A percentile compares a stretch with the other conserved stretches of the same genome.
These are phyloP conservation scores for Prillingera fragicola DNA, from an alignment of 1,284 basidiomycete genomes.

Conservation along the genomic window DNA sequence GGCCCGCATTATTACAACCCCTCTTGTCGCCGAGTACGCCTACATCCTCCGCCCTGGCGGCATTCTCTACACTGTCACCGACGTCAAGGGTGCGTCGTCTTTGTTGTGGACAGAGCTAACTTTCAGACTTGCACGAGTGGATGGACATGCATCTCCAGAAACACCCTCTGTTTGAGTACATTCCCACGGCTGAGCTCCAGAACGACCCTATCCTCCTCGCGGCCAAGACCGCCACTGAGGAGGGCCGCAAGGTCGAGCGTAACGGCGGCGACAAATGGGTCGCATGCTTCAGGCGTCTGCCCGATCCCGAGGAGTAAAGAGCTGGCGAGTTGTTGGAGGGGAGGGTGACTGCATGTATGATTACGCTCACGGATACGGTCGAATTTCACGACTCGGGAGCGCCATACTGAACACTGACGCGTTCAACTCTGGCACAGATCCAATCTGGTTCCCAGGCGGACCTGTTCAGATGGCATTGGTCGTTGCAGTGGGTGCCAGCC, in stretches of 20 bases:
- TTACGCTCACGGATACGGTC: too few relatives aligned
- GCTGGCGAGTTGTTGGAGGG: too few relatives aligned
- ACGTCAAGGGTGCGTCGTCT: conserved; percentile 61
- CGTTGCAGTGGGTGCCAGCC: too few relatives aligned
- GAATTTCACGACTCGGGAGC: too few relatives aligned
- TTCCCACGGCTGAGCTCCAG: conserved; percentile 69
- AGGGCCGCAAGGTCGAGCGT: conserved; percentile 92
- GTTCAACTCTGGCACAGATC: too few relatives aligned
- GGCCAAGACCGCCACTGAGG: conserved; percentile 81
- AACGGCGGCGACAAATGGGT: conserved; percentile 78
- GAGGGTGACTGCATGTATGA: too few relatives aligned
- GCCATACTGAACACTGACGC: too few relatives aligned
- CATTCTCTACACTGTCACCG: conserved; percentile 95
- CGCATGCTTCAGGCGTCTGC: conserved; percentile 41
- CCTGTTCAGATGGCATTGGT: too few relatives aligned
- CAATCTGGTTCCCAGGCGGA: too few relatives aligned
- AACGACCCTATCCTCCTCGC: conserved; percentile 64
- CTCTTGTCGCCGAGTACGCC: conserved; percentile 85
- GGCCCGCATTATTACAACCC: conserved; percentile 88
- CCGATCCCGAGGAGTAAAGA: conserved; percentile 23
- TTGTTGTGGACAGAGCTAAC: not conserved
- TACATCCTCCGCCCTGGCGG: conserved; percentile 86
- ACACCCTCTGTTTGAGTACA: conserved; percentile 79
- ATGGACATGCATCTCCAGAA: conserved; percentile 81
- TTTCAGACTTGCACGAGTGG: conserved; percentile 83